phyloP scores from a whole-genome alignment of 2,329 filamentous ascomycete species.

The Aphanoascus verrucosus region DNA sequence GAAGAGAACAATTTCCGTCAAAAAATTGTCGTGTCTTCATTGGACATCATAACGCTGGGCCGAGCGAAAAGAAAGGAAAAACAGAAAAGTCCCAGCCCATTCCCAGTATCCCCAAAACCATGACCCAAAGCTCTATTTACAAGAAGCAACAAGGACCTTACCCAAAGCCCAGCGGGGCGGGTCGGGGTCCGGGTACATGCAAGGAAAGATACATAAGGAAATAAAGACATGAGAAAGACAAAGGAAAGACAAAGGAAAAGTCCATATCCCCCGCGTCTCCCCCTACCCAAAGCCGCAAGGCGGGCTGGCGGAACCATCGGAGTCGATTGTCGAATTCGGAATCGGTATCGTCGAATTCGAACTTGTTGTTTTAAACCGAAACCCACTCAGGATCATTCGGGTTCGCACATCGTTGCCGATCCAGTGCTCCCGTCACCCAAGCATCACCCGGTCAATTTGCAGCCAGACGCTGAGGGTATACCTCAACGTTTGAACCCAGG shows the following conservation, averaged over 20 bases:
- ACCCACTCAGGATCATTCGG: slow-evolving; percentile 6
- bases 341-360: neutral
- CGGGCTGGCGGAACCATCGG: neutral
- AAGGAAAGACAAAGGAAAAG: neutral
- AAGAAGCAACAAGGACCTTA: neutral
- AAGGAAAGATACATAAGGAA: slow-evolving; percentile 6
- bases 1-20: too few species aligned
- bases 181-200: neutral
- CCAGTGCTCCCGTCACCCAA: slow-evolving; percentile 10
- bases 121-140: neutral
- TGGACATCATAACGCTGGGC: too few species aligned
- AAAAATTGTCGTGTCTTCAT: too few species aligned
- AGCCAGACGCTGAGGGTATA: slow-evolving; percentile 12
- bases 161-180: neutral
- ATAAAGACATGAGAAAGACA: too few species aligned
- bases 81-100: too few species aligned
- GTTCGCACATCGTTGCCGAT: neutral
- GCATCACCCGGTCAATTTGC: slow-evolving; percentile 15
- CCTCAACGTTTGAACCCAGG: slow-evolving; percentile 10
- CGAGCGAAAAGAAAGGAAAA: too few species aligned
- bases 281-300: neutral
- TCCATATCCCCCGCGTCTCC: neutral
- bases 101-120: neutral
- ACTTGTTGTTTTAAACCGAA: slow-evolving; percentile 1
- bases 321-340: too few species aligned